These are phyloP conservation scores for Bipolaris victoriae DNA, from an alignment of 2,329 filamentous ascomycete species.

Conservation along the genomic window DNA sequence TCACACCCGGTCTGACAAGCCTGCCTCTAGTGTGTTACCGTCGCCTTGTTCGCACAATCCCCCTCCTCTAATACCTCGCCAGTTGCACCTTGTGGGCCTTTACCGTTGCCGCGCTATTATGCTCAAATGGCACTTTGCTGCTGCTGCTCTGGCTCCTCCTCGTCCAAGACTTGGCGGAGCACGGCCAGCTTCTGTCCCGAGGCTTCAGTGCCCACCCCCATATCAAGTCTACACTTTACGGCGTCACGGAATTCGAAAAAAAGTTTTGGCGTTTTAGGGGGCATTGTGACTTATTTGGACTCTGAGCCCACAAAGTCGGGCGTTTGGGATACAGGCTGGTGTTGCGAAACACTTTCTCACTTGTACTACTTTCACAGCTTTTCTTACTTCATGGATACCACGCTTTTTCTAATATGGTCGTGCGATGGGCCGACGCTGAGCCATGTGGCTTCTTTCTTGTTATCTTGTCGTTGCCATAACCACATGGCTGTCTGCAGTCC, in stretches of 20 bases:
- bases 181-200: slow-evolving; percentile 23
- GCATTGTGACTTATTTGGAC: slow-evolving; percentile 40
- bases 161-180: slow-evolving; percentile 29
- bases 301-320: slow-evolving; percentile 42
- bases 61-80: slow-evolving; percentile 36
- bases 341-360: slow-evolving; percentile 43
- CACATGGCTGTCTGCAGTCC: slow-evolving; percentile 27
- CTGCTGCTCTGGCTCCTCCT: slow-evolving; percentile 22
- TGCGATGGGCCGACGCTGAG: slow-evolving; percentile 23
- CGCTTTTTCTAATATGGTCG: slow-evolving; percentile 29
- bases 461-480: slow-evolving; percentile 30
- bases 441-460: slow-evolving; percentile 21
- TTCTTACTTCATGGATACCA: slow-evolving; percentile 27
- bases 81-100: slow-evolving; percentile 38
- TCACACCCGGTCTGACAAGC: slow-evolving; percentile 39
- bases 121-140: slow-evolving; percentile 25
- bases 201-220: slow-evolving; percentile 29
- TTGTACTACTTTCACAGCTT: slow-evolving; percentile 35
- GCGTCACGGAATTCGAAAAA: slow-evolving; percentile 48
- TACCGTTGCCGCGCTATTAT: slow-evolving; percentile 34
- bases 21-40: slow-evolving; percentile 35
- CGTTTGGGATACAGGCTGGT: slow-evolving; percentile 48
- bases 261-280: slow-evolving; percentile 49
- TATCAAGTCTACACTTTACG: slow-evolving; percentile 48
- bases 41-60: slow-evolving; percentile 42